Percentiles rank a stretch among this genome's conserved stretches.
Evolutionary conservation across 805 yeast species (phyloP).

Genomic region (Saturnispora bothae): DNA sequence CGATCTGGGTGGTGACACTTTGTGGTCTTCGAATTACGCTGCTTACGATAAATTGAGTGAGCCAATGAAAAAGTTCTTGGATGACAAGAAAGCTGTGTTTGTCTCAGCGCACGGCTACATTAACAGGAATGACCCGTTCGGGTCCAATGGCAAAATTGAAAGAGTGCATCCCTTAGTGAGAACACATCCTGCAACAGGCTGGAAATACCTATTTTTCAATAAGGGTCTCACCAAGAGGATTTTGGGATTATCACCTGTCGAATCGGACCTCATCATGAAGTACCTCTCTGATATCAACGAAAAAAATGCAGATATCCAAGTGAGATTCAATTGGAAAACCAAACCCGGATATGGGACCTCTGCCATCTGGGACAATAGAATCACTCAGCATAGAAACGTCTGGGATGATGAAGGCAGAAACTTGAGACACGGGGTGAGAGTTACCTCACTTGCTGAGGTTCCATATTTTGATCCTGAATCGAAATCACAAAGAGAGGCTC

Average conservation of each 20-base stretch:
- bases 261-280: slow-evolving; percentile 37
- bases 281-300: slow-evolving; percentile 37
- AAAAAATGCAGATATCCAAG: slow-evolving; percentile 45
- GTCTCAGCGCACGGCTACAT: slow-evolving; percentile 31
- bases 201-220: slow-evolving; percentile 47
- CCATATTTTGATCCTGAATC: slow-evolving; percentile 40
- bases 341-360: slow-evolving; percentile 31
- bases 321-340: slow-evolving; percentile 38
- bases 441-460: slow-evolving; percentile 41
- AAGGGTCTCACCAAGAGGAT: slow-evolving; percentile 40
- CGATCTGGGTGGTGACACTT: slow-evolving; percentile 43
- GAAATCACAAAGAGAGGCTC: slow-evolving; percentile 5
- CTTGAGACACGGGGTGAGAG: slow-evolving; percentile 44
- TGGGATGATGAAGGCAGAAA: slow-evolving; percentile 33
- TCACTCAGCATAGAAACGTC: slow-evolving; percentile 34
- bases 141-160: slow-evolving; percentile 35
- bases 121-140: slow-evolving; percentile 33
- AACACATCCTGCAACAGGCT: slow-evolving; percentile 57
- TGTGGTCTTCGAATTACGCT: slow-evolving; percentile 45
- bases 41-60: slow-evolving; percentile 47
- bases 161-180: slow-evolving; percentile 52
- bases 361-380: slow-evolving; percentile 42
- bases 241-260: slow-evolving; percentile 41
- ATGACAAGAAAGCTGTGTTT: slow-evolving; percentile 40
- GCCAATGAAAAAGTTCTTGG: slow-evolving; percentile 38